These are phyloP conservation scores for Malbranchea zuffiana DNA, from an alignment of 2,329 filamentous ascomycete genomes.

Conservation along the genomic window DNA sequence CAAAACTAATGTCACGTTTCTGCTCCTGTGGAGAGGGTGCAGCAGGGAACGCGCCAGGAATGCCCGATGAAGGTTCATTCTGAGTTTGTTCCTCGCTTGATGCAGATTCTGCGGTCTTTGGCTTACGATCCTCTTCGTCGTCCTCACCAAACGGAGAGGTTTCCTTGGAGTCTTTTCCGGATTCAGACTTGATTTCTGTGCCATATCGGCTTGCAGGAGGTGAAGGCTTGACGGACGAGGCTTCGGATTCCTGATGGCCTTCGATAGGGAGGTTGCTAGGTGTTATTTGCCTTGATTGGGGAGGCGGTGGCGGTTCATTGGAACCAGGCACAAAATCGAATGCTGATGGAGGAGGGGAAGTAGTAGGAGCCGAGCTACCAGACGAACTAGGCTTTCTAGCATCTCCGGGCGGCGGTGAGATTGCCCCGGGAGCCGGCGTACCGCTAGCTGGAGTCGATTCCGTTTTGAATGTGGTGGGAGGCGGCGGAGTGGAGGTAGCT, in stretches of 20 bases:
- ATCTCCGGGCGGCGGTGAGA: constrained; percentile 31
- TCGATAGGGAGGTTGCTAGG: constrained; percentile 65
- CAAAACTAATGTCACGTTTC: constrained; percentile 33
- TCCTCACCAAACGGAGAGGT: constrained; percentile 25
- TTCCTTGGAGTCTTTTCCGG: constrained; percentile 1
- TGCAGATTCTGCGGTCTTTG: constrained; percentile 3
- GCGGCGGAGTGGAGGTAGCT: constrained; percentile 36
- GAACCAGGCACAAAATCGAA: constrained; percentile 14
- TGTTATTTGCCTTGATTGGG: constrained; percentile 65
- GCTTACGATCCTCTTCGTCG: constrained; percentile 3
- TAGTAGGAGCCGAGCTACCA: constrained; percentile 49
- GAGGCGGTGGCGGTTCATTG: constrained; percentile 42
- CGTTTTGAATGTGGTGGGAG: constrained; percentile 51
- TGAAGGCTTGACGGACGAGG: constrained; percentile 67
- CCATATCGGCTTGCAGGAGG: constrained; percentile 58
- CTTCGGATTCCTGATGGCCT: constrained; percentile 47
- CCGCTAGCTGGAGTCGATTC: constrained; percentile 27
- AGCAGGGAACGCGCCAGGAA: constrained; percentile 42
- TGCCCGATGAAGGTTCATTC: constrained; percentile 14
- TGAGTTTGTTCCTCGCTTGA: not conserved
- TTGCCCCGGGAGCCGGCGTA: too few relatives aligned
- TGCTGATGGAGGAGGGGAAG: constrained; percentile 46
- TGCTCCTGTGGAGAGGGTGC: constrained; percentile 14
- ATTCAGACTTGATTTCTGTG: constrained; percentile 13
- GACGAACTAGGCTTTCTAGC: constrained; percentile 32